Percentiles rank a stretch among this genome's conserved stretches.
These are phyloP conservation scores for Yamadazyma taylorii DNA, from an alignment of 1,139 yeast species.

Conservation along the genomic window DNA sequence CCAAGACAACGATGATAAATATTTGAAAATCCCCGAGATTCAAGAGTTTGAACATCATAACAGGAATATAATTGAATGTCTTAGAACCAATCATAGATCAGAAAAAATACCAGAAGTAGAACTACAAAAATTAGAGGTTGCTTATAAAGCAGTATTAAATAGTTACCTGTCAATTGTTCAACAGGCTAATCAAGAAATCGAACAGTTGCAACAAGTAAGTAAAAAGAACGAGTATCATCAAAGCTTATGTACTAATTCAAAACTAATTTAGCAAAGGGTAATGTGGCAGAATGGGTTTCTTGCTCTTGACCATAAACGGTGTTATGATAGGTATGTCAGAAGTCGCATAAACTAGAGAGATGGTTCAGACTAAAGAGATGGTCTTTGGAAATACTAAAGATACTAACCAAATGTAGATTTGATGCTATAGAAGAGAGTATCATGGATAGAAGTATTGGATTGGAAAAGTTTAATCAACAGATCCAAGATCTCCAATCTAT, in stretches of 20 bases:
- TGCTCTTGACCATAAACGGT: conserved; percentile 5
- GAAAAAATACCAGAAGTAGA: not conserved
- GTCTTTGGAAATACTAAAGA: not conserved
- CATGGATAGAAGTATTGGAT: not conserved
- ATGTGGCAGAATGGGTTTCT: conserved; percentile 4
- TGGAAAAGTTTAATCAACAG: not conserved
- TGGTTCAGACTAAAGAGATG: too few species aligned
- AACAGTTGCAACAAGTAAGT: conserved; percentile 5
- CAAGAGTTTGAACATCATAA: not conserved
- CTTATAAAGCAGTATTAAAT: conserved; percentile 3
- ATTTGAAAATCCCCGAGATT: not conserved
- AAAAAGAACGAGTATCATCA: not conserved
- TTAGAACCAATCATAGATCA: too few species aligned
- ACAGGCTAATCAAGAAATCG: conserved; percentile 3
- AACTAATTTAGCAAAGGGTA: conserved; percentile 5
- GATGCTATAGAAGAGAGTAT: conserved; percentile 1
- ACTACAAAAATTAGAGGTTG: not conserved
- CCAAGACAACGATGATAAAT: not conserved
- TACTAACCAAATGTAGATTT: conserved; percentile 3
- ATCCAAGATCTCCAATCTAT: not conserved
- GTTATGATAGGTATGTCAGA: conserved; percentile 7
- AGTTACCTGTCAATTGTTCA: conserved; percentile 2
- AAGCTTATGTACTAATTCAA: too few species aligned
- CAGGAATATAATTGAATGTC: too few species aligned
- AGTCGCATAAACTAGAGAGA: too few species aligned